phyloP scores from a whole-genome alignment of 1,284 basidiomycete genomes.

The Xerocomus minutiporus region DNA sequence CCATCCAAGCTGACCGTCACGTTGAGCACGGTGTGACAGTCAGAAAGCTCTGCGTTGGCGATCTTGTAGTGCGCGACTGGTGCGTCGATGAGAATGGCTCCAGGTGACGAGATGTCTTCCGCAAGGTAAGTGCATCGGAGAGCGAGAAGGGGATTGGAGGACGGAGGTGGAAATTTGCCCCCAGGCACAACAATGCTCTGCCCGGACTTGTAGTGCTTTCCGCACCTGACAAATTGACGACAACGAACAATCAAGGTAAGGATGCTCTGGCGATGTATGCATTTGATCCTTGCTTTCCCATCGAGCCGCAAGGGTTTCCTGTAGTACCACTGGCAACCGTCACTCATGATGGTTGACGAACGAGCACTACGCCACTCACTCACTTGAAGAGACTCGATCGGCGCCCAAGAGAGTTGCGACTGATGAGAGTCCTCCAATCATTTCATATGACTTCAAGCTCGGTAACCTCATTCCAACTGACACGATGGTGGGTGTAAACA shows the following conservation, averaged over 20 bases:
- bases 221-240: conserved; percentile 21
- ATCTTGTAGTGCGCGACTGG: conserved; percentile 26
- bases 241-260: background rate
- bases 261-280: no score
- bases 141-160: conserved; percentile 25
- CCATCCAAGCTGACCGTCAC: conserved; percentile 12
- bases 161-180: conserved; percentile 25
- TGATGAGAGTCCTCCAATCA: no score
- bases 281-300: no score
- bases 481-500: no score
- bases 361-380: no score
- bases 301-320: no score
- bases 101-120: conserved; percentile 21
- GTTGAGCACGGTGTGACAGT: background rate
- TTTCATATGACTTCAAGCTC: no score
- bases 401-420: no score
- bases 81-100: conserved; percentile 26
- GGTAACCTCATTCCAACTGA: no score
- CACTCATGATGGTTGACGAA: no score
- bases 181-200: conserved; percentile 19
- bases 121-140: conserved; percentile 31
- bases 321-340: no score
- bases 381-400: no score
- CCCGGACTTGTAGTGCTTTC: conserved; percentile 26
- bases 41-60: conserved; percentile 18